Conservation (phyloP, 2,329 filamentous ascomycete genomes). For the Pseudogymnoascus sp. region DNA sequence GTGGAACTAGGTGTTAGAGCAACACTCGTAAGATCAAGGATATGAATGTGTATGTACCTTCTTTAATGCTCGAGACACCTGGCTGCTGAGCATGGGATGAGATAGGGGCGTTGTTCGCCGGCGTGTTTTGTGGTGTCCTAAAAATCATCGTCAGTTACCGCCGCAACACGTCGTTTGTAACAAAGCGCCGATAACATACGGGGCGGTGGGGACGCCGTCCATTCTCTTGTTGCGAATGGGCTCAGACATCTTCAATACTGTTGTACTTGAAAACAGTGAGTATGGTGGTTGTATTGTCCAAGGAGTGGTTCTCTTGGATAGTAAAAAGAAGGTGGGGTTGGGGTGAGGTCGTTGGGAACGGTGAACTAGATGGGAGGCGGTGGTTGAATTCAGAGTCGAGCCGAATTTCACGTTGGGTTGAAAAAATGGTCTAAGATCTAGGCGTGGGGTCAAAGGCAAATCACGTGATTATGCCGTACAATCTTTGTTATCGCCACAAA, state of each 20-base stretch:
- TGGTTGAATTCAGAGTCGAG: conserved; percentile 5
- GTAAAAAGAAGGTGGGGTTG: conserved; percentile 5
- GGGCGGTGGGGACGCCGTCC: conserved; percentile 48
- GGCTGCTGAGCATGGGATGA: conserved; percentile 96
- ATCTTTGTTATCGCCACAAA: conserved; percentile 5
- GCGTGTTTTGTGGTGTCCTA: conserved; percentile 98
- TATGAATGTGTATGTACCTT: conserved; percentile 59
- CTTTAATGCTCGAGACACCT: conserved; percentile 88
- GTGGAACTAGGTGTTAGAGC: not conserved
- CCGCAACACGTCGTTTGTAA: conserved; percentile 9
- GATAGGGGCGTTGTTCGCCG: conserved; percentile 90
- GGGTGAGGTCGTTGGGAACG: conserved; percentile 6
- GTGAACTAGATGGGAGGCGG: conserved; percentile 1
- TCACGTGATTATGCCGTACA: not conserved
- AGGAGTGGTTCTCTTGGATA: conserved; percentile 1
- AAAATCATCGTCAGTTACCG: conserved; percentile 23
- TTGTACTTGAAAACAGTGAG: not conserved
- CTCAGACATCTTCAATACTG: conserved; percentile 47
- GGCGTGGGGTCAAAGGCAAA: conserved; percentile 8
- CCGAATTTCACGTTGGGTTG: conserved; percentile 8
- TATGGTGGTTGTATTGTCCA: conserved; percentile 1
- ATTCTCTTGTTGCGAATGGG: conserved; percentile 60
- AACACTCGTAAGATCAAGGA: not conserved
- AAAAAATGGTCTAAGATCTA: conserved; percentile 10
- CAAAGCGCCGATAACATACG: conserved; percentile 41